Conservation (phyloP, 163 green algal genomes). For the Chlorella variabilis region DNA sequence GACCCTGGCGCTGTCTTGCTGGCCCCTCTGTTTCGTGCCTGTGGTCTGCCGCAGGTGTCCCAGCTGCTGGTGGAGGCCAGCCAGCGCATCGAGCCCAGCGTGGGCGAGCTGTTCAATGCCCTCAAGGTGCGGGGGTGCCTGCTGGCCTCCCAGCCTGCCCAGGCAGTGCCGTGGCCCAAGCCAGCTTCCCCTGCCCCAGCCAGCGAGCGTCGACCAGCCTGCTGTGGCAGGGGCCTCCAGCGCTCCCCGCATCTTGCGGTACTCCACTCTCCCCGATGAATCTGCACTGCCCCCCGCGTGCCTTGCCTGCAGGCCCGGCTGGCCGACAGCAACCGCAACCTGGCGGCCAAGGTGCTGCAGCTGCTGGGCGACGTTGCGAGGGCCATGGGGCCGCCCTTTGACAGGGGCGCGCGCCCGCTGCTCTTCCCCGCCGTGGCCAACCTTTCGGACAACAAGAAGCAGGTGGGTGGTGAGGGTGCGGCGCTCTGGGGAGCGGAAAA, state of each 20-base stretch:
- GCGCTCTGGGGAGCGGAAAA: neutral
- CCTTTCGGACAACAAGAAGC: constrained; percentile 86
- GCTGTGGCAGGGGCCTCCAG: too few relatives aligned
- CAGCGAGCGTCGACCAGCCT: too few relatives aligned
- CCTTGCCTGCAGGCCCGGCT: constrained; percentile 65
- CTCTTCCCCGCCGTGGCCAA: constrained; percentile 71
- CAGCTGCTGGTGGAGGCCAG: constrained; percentile 72
- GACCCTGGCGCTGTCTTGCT: neutral
- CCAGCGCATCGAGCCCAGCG: constrained; percentile 75
- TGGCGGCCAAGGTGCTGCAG: constrained; percentile 75
- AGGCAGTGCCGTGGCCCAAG: too few relatives aligned
- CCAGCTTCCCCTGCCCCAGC: too few relatives aligned
- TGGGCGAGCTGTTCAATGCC: constrained; percentile 84
- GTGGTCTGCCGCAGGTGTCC: constrained; percentile 2
- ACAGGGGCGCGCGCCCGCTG: constrained; percentile 65
- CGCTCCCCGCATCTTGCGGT: too few relatives aligned
- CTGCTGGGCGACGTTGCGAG: constrained; percentile 77
- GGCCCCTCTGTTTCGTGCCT: too few relatives aligned
- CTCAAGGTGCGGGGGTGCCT: constrained; percentile 79
- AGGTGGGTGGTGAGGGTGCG: constrained; percentile 44
- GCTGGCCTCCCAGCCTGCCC: too few relatives aligned
- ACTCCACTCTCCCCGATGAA: too few relatives aligned
- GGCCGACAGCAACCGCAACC: constrained; percentile 94
- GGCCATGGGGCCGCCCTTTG: constrained; percentile 81
- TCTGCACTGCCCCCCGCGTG: neutral